Conservation (phyloP, 768 basidiomycete genomes). For the Psilocybe sp. region DNA sequence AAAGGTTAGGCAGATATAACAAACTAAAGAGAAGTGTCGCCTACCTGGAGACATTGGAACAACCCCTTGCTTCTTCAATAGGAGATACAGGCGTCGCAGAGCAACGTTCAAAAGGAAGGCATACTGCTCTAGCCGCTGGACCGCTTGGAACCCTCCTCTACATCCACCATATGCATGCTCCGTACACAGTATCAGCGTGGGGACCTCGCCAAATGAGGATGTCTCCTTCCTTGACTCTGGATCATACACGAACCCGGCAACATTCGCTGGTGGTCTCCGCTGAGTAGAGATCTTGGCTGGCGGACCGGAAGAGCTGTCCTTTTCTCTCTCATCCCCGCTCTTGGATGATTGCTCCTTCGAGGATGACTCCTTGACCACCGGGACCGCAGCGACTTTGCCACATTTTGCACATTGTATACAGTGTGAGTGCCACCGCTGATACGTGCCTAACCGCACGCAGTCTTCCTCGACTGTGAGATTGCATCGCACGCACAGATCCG, state of each 20-base stretch:
- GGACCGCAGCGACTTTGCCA: constrained; percentile 71
- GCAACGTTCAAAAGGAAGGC: constrained; percentile 97
- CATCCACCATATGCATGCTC: constrained; percentile 72
- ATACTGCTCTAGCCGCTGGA: constrained; percentile 95
- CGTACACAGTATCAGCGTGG: constrained; percentile 71
- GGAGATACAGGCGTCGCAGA: constrained; percentile 82
- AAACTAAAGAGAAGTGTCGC: constrained; percentile 9
- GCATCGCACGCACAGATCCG: constrained; percentile 91
- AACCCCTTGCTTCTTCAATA: constrained; percentile 85
- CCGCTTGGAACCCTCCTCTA: constrained; percentile 80
- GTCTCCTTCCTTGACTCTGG: constrained; percentile 66
- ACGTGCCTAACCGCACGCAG: constrained; percentile 92
- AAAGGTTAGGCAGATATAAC: constrained; percentile 5
- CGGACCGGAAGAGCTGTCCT: constrained; percentile 34
- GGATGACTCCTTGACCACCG: constrained; percentile 51
- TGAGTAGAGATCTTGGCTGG: constrained; percentile 60
- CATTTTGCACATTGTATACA: constrained; percentile 87
- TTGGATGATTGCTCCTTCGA: constrained; percentile 54
- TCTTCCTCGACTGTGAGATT: constrained; percentile 94
- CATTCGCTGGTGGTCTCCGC: constrained; percentile 79
- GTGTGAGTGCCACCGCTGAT: constrained; percentile 93
- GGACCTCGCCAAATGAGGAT: constrained; percentile 69
- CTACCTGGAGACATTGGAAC: constrained; percentile 80
- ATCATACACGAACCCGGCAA: constrained; percentile 76
- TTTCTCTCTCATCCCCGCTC: constrained; percentile 50